Conservation (phyloP, 2,329 filamentous ascomycete genomes). For the Diaporthe aspalathi region DNA sequence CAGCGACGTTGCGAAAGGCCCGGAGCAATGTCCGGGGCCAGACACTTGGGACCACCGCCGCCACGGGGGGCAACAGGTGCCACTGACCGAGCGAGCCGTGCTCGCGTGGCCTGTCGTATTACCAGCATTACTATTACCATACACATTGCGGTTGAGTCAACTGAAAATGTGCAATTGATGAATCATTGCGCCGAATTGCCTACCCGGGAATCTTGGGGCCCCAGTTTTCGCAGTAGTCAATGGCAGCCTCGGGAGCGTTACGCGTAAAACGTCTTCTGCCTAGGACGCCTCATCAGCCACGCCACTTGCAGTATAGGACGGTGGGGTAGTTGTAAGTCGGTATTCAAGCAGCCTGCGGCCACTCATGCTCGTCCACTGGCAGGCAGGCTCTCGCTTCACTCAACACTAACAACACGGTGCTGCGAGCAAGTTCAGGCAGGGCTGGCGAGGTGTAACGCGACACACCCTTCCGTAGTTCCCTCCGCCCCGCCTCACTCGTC, state of each 20-base stretch:
- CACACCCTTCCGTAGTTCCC: neutral
- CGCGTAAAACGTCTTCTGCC: constrained; percentile 27
- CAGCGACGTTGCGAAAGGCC: neutral
- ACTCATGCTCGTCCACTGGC: neutral
- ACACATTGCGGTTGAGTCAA: constrained; percentile 26
- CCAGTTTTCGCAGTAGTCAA: neutral
- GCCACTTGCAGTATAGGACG: neutral
- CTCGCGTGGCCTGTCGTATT: neutral
- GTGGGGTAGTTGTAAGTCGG: too few relatives aligned
- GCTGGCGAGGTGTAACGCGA: constrained; percentile 22
- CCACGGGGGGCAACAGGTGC: neutral
- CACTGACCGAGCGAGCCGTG: neutral
- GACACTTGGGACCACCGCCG: neutral
- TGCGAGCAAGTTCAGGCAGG: neutral
- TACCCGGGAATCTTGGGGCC: neutral
- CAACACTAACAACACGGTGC: neutral
- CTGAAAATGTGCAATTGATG: neutral
- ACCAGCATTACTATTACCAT: neutral
- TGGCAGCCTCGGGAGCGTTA: constrained; percentile 15
- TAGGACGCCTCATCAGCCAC: constrained; percentile 25
- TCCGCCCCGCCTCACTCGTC: constrained; percentile 22
- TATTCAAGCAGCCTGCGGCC: neutral
- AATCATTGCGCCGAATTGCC: constrained; percentile 32
- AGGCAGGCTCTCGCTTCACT: constrained; percentile 5
- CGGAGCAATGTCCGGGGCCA: neutral